Evolutionary conservation across 2,329 filamentous ascomycete genomes (phyloP).

Genomic region (Colletotrichum sp.): DNA sequence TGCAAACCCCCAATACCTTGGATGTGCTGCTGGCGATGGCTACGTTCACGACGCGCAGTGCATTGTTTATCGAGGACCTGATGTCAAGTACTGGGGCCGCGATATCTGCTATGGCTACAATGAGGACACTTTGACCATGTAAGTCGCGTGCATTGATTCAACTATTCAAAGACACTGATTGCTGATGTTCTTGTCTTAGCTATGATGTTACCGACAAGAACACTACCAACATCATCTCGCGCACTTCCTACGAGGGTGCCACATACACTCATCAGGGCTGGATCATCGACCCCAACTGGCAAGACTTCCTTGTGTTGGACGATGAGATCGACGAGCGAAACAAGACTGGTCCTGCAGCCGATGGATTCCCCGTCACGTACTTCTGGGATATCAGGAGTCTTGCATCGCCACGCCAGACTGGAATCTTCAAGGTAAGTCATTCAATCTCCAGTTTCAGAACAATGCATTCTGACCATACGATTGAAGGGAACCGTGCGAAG

Average conservation of each 20-base stretch:
- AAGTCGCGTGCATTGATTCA: slow-evolving; percentile 28
- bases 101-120: slow-evolving; percentile 65
- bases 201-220: slow-evolving; percentile 57
- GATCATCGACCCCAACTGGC: slow-evolving; percentile 49
- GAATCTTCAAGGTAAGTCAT: background rate
- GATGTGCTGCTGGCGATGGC: slow-evolving; percentile 58
- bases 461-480: slow-evolving; percentile 36
- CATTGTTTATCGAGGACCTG: slow-evolving; percentile 58
- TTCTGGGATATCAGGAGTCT: slow-evolving; percentile 54
- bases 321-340: slow-evolving; percentile 57
- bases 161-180: fast-evolving
- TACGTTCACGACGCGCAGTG: slow-evolving; percentile 68
- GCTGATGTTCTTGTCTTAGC: slow-evolving; percentile 23
- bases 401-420: slow-evolving; percentile 15
- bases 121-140: slow-evolving; percentile 53
- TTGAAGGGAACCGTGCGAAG: slow-evolving; percentile 44
- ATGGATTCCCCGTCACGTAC: slow-evolving; percentile 53
- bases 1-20: slow-evolving; percentile 55
- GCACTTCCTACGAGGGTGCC: slow-evolving; percentile 59
- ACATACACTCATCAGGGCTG: slow-evolving; percentile 65
- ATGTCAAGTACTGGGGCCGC: slow-evolving; percentile 47
- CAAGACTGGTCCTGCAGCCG: slow-evolving; percentile 39
- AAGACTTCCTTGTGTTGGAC: slow-evolving; percentile 54
- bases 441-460: fast-evolving
- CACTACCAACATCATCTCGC: slow-evolving; percentile 50